These are phyloP conservation scores for Pleodorina starrii DNA, from an alignment of 139 green algal genomes.

Conservation along the genomic window DNA sequence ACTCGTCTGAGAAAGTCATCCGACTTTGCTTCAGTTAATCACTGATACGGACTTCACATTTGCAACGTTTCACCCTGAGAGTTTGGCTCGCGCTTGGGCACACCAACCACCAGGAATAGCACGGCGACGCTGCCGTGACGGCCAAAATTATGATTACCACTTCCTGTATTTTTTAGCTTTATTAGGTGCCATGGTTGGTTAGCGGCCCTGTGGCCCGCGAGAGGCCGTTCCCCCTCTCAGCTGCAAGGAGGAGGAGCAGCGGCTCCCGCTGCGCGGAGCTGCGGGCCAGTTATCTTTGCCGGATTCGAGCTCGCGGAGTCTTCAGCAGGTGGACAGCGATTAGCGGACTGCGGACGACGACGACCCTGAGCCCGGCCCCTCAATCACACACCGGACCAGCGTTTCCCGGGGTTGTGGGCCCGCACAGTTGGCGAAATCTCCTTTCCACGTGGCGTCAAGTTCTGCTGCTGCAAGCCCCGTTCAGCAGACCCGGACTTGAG, in stretches of 20 bases:
- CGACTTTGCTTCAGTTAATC: too few species aligned
- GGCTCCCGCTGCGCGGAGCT: slow-evolving; percentile 26
- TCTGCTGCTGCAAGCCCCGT: slow-evolving; percentile 15
- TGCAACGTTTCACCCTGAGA: too few species aligned
- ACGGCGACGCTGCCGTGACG: not conserved
- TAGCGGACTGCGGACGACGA: slow-evolving; percentile 16
- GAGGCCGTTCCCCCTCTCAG: slow-evolving; percentile 14
- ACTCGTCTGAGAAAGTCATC: too few species aligned
- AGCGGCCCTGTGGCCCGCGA: not conserved
- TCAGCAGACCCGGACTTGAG: slow-evolving; percentile 8
- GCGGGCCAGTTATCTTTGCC: slow-evolving; percentile 17
- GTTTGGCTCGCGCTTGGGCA: too few species aligned
- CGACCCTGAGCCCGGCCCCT: not conserved
- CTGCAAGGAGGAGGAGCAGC: slow-evolving; percentile 29
- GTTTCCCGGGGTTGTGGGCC: not conserved
- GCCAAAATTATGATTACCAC: not conserved
- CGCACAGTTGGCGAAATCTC: not conserved
- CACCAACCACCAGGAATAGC: slow-evolving; percentile 19
- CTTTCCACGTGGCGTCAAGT: not conserved
- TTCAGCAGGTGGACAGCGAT: not conserved
- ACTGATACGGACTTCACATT: too few species aligned
- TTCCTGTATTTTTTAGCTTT: not conserved
- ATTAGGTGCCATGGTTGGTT: slow-evolving; percentile 22
- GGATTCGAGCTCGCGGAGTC: not conserved
- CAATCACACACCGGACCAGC: slow-evolving; percentile 18